Base-by-base conservation (phyloP, 2,329 filamentous ascomycete species). In the Didymella sp. region DNA sequence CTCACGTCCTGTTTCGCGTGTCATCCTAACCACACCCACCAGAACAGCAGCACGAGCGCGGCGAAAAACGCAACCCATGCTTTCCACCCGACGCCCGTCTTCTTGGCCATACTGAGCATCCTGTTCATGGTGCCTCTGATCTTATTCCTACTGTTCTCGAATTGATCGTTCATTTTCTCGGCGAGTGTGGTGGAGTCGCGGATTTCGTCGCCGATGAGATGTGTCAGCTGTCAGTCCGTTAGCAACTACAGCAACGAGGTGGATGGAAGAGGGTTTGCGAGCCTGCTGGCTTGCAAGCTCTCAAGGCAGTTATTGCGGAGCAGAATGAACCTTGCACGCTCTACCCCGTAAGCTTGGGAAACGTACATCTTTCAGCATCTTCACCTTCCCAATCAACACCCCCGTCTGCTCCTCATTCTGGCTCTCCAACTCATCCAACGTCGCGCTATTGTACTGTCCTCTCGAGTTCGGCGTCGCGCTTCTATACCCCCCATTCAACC, bases 191-290 rank as follows among this genome's bases (percentile, higher is more conserved):
- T 91, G 13, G 90, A 95, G 62, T 96, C 91, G 67, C 94, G 87
- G 71, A 98, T 98, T 78, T 98, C 95, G 72, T 96, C 91, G 63
- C 95, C 95, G 65, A 99, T 99, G 5, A 93, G 91, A 33, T 91
- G 80, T 1, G 93, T 96, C 80, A 99, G 89, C 90, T 72, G 24
- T 5, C 1, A 1, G 11, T 2, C 6, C 2, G 17, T 54, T 22
- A 54, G 46, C 25, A 13, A 21, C 9, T 12, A 11, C 25, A 19
- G 21, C n/a, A 21, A 21, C 6, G 27, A 7, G 31, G 40, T 45
- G 35, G 30, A 38, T 19, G 38, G 11, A 17, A 41, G 19, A 5
- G 25, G 25, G 5, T 27, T 27, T 5, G 25, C 25, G 9, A 9
- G 5, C 9, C 25, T 27, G 25, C 9, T n/a, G n/a, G n/a, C n/a